Conservation (phyloP, 1,139 yeast genomes). For the Blastobotrys arbuscula region DNA sequence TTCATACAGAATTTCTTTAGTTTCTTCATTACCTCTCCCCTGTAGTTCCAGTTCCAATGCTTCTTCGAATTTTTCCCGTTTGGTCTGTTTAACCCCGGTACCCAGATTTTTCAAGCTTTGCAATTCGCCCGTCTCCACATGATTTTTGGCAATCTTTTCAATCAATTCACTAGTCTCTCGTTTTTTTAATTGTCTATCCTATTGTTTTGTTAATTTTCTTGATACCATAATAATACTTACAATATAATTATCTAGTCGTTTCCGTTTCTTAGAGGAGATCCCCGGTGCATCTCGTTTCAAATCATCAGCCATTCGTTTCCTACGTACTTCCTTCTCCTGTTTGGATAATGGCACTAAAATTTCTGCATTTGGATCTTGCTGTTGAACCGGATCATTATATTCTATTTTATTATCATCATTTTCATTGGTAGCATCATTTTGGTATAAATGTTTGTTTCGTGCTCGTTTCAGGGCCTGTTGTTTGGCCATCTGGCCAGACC, state of each 20-base stretch:
- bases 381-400: constrained; percentile 2
- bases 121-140: constrained; percentile 60
- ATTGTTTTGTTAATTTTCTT: background rate
- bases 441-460: constrained; percentile 46
- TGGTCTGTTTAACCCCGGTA: constrained; percentile 60
- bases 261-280: constrained; percentile 66
- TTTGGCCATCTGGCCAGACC: constrained; percentile 78
- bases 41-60: constrained; percentile 69
- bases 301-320: constrained; percentile 56
- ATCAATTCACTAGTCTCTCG: constrained; percentile 80
- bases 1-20: constrained; percentile 62
- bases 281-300: constrained; percentile 61
- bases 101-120: constrained; percentile 76
- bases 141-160: constrained; percentile 61
- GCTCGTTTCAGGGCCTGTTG: constrained; percentile 63
- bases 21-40: constrained; percentile 64
- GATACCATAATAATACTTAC: too few relatives aligned
- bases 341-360: constrained; percentile 45
- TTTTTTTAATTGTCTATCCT: constrained; percentile 79
- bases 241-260: constrained; percentile 45
- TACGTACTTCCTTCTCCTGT: constrained; percentile 58
- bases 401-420: background rate
- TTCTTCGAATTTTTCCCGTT: constrained; percentile 63
- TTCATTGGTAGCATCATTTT: constrained; percentile 15
- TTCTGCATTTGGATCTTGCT: constrained; percentile 54